Evolutionary conservation across 1,284 basidiomycete species (phyloP), one percentile per base, ranked within the genome.

Genomic region (Trichosporon coremiiforme): DNA sequence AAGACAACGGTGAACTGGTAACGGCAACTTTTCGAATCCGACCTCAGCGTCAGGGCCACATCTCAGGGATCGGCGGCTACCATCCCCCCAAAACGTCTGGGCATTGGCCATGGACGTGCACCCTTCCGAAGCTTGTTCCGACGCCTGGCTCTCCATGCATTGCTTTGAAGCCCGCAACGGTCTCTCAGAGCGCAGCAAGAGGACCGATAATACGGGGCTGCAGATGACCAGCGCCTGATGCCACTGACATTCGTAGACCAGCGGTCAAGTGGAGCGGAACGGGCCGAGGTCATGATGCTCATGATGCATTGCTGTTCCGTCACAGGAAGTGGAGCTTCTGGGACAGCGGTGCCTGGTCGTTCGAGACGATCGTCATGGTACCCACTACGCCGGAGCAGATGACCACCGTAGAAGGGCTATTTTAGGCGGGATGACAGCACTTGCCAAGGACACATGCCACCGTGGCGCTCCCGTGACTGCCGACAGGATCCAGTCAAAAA

Each of bases 391-490:
- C 9, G 25, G 57, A n/a, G 13, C 57, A 62, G 17, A 2, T 33
- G 57, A 33, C 57, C 15, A n/a, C 57, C 6, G 57, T 12, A 10
- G 13, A 6, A 29, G 25, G 25, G 31, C 31, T 62, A 62, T 35
- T 62, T 35, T 33, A 8, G 31, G 31, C 15, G 7, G 9, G 29
- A 2, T n/a, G 29, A n/a, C 31, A 31, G 8, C 29, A 33, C 57
- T 62, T 62, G 57, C 31, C 57, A 20, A 31, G 25, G 17, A 13
- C 57, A 62, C 57, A 62, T 62, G 57, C 17, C 57, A 20, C 57
- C 57, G 57, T 62, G 57, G 57, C 57, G 31, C 17, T n/a, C 29
- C 7, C 57, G 29, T 33, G 57, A 60, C 55, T 1, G 25, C 29
- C 15, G 17, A 10, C 41, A 15, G 25, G 25, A 25, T 25, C 25